These are phyloP conservation scores for Chalciporus chontae DNA, from an alignment of 768 basidiomycete species.

Conservation along the genomic window DNA sequence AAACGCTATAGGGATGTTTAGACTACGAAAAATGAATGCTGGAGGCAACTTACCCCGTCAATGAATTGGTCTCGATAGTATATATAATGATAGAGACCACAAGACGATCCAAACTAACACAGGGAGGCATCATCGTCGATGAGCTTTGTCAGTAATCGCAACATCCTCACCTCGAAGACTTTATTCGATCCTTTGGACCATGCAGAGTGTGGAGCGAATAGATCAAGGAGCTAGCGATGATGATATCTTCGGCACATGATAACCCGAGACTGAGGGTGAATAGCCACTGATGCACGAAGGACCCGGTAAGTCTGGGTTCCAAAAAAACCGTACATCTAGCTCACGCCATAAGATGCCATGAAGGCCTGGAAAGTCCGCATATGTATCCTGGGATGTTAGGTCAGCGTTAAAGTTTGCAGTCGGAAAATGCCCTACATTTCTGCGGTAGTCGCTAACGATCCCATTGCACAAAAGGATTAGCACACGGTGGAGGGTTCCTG, in stretches of 20 bases:
- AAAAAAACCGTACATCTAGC: neutral
- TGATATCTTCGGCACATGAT: slow-evolving; percentile 46
- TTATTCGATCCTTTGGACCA: slow-evolving; percentile 28
- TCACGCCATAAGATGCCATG: slow-evolving; percentile 21
- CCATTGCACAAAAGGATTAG: slow-evolving; percentile 10
- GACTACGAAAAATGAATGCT: neutral
- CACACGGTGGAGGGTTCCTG: slow-evolving; percentile 5
- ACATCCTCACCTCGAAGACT: slow-evolving; percentile 33
- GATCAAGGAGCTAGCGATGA: slow-evolving; percentile 45
- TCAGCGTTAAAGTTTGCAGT: neutral
- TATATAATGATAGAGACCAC: slow-evolving; percentile 49
- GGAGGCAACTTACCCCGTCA: slow-evolving; percentile 39
- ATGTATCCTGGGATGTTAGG: slow-evolving; percentile 19
- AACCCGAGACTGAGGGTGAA: slow-evolving; percentile 51
- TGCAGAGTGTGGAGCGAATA: slow-evolving; percentile 39
- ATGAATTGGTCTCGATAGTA: slow-evolving; percentile 49
- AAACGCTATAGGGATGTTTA: slow-evolving; percentile 28
- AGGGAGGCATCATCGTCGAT: neutral
- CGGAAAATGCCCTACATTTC: slow-evolving; percentile 25
- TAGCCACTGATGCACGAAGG: slow-evolving; percentile 35
- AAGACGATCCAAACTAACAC: slow-evolving; percentile 41
- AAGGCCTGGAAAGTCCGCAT: slow-evolving; percentile 23
- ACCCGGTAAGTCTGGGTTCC: neutral
- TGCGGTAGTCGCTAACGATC: slow-evolving; percentile 24
- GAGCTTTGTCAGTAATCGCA: neutral